Percentiles rank a stretch among this genome's conserved stretches.
These are phyloP conservation scores for Eucalyptus curtisii DNA, from an alignment of 345 rosid genomes.

Conservation along the genomic window DNA sequence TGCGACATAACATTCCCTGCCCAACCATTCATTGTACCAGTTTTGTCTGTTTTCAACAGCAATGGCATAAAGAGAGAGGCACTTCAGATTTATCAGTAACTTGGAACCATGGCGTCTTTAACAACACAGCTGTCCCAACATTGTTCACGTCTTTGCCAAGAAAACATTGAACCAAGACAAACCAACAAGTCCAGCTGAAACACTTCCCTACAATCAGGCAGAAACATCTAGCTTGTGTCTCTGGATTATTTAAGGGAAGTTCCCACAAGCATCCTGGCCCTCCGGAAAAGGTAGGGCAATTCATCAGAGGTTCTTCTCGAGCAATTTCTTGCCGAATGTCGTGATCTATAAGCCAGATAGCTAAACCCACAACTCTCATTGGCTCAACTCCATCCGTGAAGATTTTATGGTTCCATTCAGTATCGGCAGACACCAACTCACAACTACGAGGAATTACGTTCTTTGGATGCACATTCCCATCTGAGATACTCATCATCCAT, in stretches of 20 bases:
- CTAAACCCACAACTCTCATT: background rate
- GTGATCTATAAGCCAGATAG: background rate
- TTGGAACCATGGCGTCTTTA: background rate
- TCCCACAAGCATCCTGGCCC: background rate
- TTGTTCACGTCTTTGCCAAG: background rate
- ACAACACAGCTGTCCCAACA: background rate
- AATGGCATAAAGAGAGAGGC: background rate
- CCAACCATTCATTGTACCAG: background rate
- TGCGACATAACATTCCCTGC: background rate
- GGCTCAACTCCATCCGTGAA: background rate
- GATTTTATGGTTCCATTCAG: background rate
- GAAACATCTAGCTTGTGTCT: background rate
- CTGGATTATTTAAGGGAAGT: background rate
- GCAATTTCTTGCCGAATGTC: background rate
- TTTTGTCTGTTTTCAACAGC: background rate
- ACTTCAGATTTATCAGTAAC: background rate
- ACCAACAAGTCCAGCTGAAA: background rate
- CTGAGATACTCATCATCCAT: background rate
- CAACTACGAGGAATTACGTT: background rate
- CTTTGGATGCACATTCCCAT: background rate
- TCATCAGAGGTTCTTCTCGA: background rate
- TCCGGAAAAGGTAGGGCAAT: background rate
- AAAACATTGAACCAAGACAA: background rate
- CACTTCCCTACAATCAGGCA: background rate
- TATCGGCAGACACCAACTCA: background rate